Percentiles rank a stretch among this genome's conserved stretches.
Conservation (phyloP, 257 asterid genomes). For the Nemophila menziesii region DNA sequence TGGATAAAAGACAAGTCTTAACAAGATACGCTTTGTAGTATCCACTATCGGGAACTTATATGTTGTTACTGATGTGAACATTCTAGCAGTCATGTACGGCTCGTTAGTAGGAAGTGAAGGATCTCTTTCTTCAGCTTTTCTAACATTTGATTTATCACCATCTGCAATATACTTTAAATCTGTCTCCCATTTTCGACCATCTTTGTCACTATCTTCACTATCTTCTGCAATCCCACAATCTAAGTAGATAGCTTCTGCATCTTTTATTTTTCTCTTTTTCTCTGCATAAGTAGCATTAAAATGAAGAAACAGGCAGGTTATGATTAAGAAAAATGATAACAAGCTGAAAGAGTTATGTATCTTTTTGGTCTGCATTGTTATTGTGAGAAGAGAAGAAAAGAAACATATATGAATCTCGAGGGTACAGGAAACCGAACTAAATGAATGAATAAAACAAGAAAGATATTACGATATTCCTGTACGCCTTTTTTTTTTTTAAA, state of each 20-base stretch:
- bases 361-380: slow-evolving; percentile 23
- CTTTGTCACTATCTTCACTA: slow-evolving; percentile 42
- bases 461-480: slow-evolving; percentile 45
- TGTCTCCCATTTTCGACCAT: slow-evolving; percentile 56
- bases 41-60: slow-evolving; percentile 45
- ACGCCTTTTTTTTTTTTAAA: too few species aligned
- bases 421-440: slow-evolving; percentile 47
- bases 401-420: too few species aligned
- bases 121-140: slow-evolving; percentile 45
- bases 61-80: slow-evolving; percentile 44
- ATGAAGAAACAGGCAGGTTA: slow-evolving; percentile 13
- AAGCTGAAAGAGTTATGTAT: background rate
- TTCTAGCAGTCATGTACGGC: slow-evolving; percentile 68
- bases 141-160: slow-evolving; percentile 24
- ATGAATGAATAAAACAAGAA: background rate
- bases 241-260: slow-evolving; percentile 21
- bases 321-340: slow-evolving; percentile 7
- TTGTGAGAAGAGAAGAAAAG: too few species aligned
- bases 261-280: background rate
- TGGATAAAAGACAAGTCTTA: slow-evolving; percentile 80
- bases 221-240: slow-evolving; percentile 41
- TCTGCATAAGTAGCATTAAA: slow-evolving; percentile 11
- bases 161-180: slow-evolving; percentile 34
- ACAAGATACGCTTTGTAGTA: slow-evolving; percentile 32
- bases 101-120: slow-evolving; percentile 48